Base-by-base conservation (phyloP, 495 filamentous ascomycete species). In the Penicillium turbatum region DNA sequence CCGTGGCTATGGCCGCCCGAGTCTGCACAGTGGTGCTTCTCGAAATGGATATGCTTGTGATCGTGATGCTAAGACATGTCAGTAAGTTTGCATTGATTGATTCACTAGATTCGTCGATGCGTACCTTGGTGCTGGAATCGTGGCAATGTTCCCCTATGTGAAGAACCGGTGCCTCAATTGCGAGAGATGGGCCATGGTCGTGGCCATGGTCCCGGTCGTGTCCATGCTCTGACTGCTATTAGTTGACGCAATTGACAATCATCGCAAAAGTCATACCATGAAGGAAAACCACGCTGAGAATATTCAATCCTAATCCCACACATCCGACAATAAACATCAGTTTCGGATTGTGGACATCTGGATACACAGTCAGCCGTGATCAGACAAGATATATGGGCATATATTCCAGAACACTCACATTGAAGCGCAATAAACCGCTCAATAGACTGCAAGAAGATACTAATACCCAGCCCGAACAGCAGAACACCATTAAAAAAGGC, bases 401-500 rank as follows among this genome's bases (percentile, higher is more conserved):
- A 30, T 5, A 37, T 8, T 11, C 5, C 13, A 21, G 8, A 8
- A 9, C 6, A 62, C 67, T 3, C 36, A 79, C 75, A 48, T 39
- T 78, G 62, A 7, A 79, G 40, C 5, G 69, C 60, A 27, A 96
- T 73, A 60, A 96, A 87, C 21, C 92, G 83, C 50, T 89, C 86
- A 29, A 96, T 75, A 8, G 92, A 89, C 68, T 97, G 92, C 42
- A 97, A 79, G 57, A 96, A 88, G 60, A 97, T 91, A 17, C 89
- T 89, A n/a, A 96, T 76, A 64, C 90, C 95, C n/a, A 97, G 79
- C 0, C 86, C 90, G 49, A 96, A 84, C 29, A 97, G 74, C 63
- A 97, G 91, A 10, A 95, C 89, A 50, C 92, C 90, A 61, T 96
- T 97, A 73, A 95, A 86, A 56, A 95, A 85, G 13, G 90, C 91